Percentiles rank a stretch among this genome's conserved stretches.
phyloP scores from a whole-genome alignment of 2,329 filamentous ascomycete species.

The Trichophaea hybrida region DNA sequence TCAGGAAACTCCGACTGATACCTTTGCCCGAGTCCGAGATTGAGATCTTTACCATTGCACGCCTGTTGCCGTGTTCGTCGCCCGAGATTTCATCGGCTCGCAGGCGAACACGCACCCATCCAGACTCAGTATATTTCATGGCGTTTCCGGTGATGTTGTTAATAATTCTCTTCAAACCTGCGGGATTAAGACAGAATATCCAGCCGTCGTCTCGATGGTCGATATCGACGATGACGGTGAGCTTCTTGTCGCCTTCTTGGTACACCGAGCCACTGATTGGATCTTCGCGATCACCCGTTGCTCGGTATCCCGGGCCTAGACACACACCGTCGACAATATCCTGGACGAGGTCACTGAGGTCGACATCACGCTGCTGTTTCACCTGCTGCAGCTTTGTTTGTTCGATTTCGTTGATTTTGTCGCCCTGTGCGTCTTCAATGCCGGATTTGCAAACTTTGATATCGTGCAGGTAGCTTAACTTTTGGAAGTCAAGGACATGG shows the following conservation, averaged over 20 bases:
- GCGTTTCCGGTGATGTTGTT: conserved; percentile 51
- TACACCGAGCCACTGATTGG: not conserved
- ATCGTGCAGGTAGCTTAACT: conserved; percentile 26
- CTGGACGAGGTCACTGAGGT: conserved; percentile 34
- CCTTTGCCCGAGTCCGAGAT: conserved; percentile 52
- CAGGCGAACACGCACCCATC: conserved; percentile 37
- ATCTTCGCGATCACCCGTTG: conserved; percentile 3
- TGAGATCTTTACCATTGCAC: conserved; percentile 32
- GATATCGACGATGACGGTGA: conserved; percentile 42
- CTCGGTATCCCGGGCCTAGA: conserved; percentile 30
- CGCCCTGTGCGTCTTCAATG: not conserved
- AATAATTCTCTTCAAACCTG: conserved; percentile 41
- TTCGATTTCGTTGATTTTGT: conserved; percentile 6
- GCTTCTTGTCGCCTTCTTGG: conserved; percentile 16
- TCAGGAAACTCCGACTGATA: conserved; percentile 48
- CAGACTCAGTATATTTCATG: conserved; percentile 45
- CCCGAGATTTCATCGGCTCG: conserved; percentile 21
- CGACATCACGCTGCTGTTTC: conserved; percentile 4
- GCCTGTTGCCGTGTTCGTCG: conserved; percentile 14
- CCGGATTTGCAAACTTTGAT: not conserved
- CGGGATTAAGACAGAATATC: conserved; percentile 42
- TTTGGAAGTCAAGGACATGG: conserved; percentile 37
- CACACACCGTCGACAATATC: conserved; percentile 38
- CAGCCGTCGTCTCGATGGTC: conserved; percentile 36
- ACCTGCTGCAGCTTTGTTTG: not conserved